Base-by-base conservation (phyloP, 345 rosid genomes). In the Populus simonii region DNA sequence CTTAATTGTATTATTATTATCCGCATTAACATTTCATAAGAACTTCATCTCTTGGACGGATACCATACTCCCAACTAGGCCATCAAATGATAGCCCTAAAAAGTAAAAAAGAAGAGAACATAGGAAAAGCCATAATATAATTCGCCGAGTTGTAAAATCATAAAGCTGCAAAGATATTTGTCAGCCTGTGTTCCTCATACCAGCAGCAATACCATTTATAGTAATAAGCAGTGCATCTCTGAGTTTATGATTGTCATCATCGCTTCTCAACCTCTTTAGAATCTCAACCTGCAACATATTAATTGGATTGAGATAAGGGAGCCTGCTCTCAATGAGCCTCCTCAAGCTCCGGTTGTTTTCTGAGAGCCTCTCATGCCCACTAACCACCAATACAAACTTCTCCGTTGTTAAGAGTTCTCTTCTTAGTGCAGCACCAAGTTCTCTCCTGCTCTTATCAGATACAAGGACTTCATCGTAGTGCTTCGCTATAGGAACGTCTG, bases 181-280 rank as follows among this genome's bases (percentile, higher is more conserved):
- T 79, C 70, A 79, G 23, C 97, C 94, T 0, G 98, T 92, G 79
- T 91, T 93, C 86, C 97, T 90, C 98, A 92, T 96, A 25, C 98
- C 98, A 29, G 99, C 98, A 69, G 98, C 99, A 33, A 96, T 96
- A 51, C 98, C 97, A 65, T 93, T 93, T 49, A 92, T 91, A 49
- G 98, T 93, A 81, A 96, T 92, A n/a, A 91, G 95, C 85, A 93
- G 85, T 23, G 97, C 97, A 85, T 96, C 97, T 79, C 99, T 88
- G 73, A 96, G 93, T 69, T 95, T 90, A 63, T 77, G 79, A 77
- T 96, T 96, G 84, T 92, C 93, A 35, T 90, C 92, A 63, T 96
- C 98, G 4, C 86, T 82, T 84, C 99, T 90, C 79, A 95, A 82
- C 85, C 94, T 92, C 90, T 87, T 95, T 77, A 95, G 87, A n/a